A percentile compares a stretch with the other conserved stretches of the same genome.
phyloP scores from a whole-genome alignment of 1,139 yeast genomes.

The Groenewaldozyma sp. region DNA sequence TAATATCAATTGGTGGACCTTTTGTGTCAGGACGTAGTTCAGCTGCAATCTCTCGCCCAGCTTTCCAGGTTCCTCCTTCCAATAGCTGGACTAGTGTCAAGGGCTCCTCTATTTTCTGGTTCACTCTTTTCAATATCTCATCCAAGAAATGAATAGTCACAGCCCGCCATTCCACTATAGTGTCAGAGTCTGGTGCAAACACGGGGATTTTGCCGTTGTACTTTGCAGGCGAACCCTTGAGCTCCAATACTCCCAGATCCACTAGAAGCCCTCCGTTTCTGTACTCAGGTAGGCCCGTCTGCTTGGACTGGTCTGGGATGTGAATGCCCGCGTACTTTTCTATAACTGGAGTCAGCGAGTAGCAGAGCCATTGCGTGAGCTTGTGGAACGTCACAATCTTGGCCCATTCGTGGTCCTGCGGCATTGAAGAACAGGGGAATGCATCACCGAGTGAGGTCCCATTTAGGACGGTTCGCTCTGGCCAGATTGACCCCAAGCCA shows the following conservation, averaged over 20 bases:
- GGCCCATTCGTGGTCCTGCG: slow-evolving; percentile 23
- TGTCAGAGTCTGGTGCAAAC: slow-evolving; percentile 44
- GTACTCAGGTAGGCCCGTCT: slow-evolving; percentile 56
- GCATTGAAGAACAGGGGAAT: slow-evolving; percentile 38
- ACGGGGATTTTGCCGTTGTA: slow-evolving; percentile 35
- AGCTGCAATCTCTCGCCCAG: slow-evolving; percentile 49
- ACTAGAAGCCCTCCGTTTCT: slow-evolving; percentile 53
- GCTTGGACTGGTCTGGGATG: slow-evolving; percentile 36
- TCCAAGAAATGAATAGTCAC: slow-evolving; percentile 48
- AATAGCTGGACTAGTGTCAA: slow-evolving; percentile 43
- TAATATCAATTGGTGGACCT: slow-evolving; percentile 51
- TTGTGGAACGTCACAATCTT: slow-evolving; percentile 50
- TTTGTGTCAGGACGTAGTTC: slow-evolving; percentile 37
- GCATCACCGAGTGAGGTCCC: slow-evolving; percentile 50
- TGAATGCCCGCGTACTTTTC: slow-evolving; percentile 34
- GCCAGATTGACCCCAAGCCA: slow-evolving; percentile 49
- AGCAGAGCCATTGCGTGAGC: slow-evolving; percentile 54
- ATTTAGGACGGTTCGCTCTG: slow-evolving; percentile 40
- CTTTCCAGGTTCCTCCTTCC: slow-evolving; percentile 59
- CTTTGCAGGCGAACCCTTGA: slow-evolving; percentile 31
- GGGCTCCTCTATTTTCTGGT: slow-evolving; percentile 30
- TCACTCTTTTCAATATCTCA: slow-evolving; percentile 39
- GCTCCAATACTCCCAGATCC: slow-evolving; percentile 40
- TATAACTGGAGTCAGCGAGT: slow-evolving; percentile 46
- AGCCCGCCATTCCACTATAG: slow-evolving; percentile 58